Evolutionary conservation across 2,329 filamentous ascomycete genomes (phyloP), one percentile per base, ranked within the genome.

Genomic region (Cordyceps tenuipes): DNA sequence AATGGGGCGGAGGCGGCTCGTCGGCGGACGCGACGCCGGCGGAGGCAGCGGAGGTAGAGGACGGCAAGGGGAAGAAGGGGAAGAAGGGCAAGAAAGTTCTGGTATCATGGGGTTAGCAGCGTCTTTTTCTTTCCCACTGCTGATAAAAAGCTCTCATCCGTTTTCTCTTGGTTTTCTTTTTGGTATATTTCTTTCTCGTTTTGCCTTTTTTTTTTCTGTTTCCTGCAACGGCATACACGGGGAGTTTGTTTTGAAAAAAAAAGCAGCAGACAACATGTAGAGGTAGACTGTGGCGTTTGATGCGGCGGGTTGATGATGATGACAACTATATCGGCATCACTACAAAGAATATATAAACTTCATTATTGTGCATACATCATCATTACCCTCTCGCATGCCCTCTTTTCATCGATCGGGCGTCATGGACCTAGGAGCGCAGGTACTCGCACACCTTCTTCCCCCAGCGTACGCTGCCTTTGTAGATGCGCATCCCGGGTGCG

Each of bases 11-110:
- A 13, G 77, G 78, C 13, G 63, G 0, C 17, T 62, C 68, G 0
- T 62, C 65, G 0, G 67, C 69, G 13, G 71, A 68, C 17, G 68
- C 62, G 64, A 67, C 2, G 62, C 65, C 5, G 69, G 71, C 64
- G 5, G 69, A 69, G 23, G 68, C 58, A 50, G 67, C 68, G 17
- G 70, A 65, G 2, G 70, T 61, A 1, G 66, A 67, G 2, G 68
- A 65, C 1, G 67, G 70, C 3, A 80, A 79, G 63, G 76, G 77
- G 0, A 83, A 82, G 62, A 82, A 85, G 71, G 80, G 79, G 19
- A 84, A 85, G 69, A 86, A 84, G 69, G 67, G 60, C 12, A 62
- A 62, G 26, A 76, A 84, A 68, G 81, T 87, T 8, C 70, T 86
- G 53, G 81, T 83, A 47, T 79, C 82, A 66, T 86, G 83, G 83